Conservation (phyloP, 208 protist species). For the Trypanosoma lewisi region DNA sequence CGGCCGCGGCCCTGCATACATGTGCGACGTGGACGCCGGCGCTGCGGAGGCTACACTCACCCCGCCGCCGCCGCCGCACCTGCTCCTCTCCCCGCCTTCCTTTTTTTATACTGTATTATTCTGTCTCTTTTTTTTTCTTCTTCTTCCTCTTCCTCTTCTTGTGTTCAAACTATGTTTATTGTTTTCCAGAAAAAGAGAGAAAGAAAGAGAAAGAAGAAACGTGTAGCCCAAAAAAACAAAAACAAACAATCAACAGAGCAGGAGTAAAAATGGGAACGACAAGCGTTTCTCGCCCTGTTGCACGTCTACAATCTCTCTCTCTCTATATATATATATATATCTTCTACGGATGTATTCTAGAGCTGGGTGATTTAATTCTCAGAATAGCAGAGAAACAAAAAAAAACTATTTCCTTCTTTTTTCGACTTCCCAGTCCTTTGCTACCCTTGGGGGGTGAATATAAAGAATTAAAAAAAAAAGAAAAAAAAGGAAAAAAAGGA, state of each 20-base stretch:
- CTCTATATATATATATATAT: no score
- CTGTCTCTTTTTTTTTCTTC: not conserved
- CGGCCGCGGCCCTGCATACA: no score
- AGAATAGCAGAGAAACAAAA: no score
- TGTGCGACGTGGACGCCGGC: not conserved
- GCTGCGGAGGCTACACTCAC: not conserved
- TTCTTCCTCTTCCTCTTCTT: constrained; percentile 10
- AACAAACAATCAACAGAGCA: constrained; percentile 1
- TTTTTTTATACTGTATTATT: constrained; percentile 5
- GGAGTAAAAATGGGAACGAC: constrained; percentile 20
- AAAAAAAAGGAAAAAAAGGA: constrained; percentile 14
- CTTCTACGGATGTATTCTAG: no score
- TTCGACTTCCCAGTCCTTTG: not conserved
- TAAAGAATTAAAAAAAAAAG: constrained; percentile 14
- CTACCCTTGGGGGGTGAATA: no score
- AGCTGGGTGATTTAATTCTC: no score
- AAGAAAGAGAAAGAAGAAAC: no score
- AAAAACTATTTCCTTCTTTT: not conserved
- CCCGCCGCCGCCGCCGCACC: not conserved
- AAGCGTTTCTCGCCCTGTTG: constrained; percentile 2
- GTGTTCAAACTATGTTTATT: not conserved
- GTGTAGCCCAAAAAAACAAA: no score
- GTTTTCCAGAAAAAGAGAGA: no score
- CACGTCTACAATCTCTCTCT: no score
- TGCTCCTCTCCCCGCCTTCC: not conserved